Conservation (phyloP, 352 stramenopile genomes). For the Globisporangium iwayamae region DNA sequence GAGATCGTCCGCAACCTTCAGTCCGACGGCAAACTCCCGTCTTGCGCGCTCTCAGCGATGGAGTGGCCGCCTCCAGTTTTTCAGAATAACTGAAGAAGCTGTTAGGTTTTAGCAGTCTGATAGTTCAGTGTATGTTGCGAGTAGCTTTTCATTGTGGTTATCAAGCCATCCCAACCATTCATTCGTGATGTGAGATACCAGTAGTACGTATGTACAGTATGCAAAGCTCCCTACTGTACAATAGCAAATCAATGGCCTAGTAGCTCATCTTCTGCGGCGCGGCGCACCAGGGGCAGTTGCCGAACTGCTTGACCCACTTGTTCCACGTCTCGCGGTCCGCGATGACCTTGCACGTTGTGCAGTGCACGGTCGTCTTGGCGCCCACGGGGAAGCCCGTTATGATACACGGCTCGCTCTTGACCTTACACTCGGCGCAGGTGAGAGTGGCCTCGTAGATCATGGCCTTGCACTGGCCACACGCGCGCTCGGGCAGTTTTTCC, state of each 20-base stretch:
- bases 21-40: conserved; percentile 15
- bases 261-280: conserved; percentile 87
- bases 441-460: conserved; percentile 87
- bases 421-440: conserved; percentile 77
- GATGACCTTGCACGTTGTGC: conserved; percentile 85
- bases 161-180: not conserved
- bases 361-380: conserved; percentile 86
- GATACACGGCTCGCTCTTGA: conserved; percentile 79
- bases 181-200: not conserved
- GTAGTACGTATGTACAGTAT: not conserved
- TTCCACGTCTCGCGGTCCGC: conserved; percentile 85
- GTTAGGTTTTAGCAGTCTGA: no score
- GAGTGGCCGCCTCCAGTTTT: conserved; percentile 3
- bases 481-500: conserved; percentile 80
- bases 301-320: conserved; percentile 88
- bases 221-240: not conserved
- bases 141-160: not conserved
- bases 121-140: not conserved
- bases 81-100: not conserved
- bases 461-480: conserved; percentile 71
- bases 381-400: conserved; percentile 89
- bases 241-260: conserved; percentile 17
- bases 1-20: conserved; percentile 30
- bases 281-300: conserved; percentile 74
- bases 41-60: conserved; percentile 19